These are phyloP conservation scores for Physaria fendleri DNA, from an alignment of 345 rosid genomes.

Conservation along the genomic window DNA sequence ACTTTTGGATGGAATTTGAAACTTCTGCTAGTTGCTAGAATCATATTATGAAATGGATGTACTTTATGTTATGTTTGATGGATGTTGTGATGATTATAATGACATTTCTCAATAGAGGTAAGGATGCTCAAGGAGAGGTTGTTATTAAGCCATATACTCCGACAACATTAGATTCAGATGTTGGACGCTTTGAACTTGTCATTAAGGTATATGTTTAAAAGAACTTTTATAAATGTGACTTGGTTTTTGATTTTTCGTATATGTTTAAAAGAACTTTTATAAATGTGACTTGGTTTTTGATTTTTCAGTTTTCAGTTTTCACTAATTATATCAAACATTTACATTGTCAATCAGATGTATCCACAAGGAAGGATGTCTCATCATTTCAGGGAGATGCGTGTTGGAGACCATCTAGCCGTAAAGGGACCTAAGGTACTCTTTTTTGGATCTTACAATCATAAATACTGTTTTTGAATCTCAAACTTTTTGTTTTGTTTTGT, in stretches of 20 bases:
- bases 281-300: neutral
- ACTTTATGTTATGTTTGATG: neutral
- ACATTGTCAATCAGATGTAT: conserved; percentile 58
- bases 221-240: conserved; percentile 10
- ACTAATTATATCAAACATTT: neutral
- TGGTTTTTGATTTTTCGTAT: conserved; percentile 31
- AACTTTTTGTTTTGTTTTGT: neutral
- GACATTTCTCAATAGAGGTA: conserved; percentile 48
- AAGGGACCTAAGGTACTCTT: conserved; percentile 91
- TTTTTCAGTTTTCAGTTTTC: neutral
- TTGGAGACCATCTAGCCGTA: conserved; percentile 77
- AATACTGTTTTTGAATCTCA: conserved; percentile 2
- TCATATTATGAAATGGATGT: neutral
- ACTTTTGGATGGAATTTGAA: neutral
- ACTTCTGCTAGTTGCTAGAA: neutral
- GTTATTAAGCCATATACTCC: conserved; percentile 95
- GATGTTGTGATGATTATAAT: neutral
- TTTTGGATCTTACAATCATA: neutral
- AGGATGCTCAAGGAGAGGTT: conserved; percentile 78
- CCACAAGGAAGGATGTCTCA: conserved; percentile 99
- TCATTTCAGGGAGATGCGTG: conserved; percentile 91
- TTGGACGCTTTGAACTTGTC: conserved; percentile 78
- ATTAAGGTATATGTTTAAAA: conserved; percentile 52
- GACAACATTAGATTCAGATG: conserved; percentile 86
- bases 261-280: neutral